Conservation (phyloP, 768 basidiomycete species). For the Leccinum variicolor region DNA sequence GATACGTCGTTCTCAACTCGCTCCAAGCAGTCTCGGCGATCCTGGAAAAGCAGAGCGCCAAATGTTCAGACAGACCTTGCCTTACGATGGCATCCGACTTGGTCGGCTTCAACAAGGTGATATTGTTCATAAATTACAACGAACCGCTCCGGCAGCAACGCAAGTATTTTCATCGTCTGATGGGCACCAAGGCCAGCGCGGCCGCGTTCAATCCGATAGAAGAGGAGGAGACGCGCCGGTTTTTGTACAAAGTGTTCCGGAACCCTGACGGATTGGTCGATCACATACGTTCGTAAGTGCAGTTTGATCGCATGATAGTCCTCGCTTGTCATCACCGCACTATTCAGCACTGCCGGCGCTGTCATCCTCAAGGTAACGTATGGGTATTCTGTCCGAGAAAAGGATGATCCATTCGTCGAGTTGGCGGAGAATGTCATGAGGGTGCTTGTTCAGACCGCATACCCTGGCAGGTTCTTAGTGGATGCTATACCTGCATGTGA, state of each 20-base stretch:
- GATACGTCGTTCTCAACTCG: slow-evolving; percentile 50
- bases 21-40: slow-evolving; percentile 43
- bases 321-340: not conserved
- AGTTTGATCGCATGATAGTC: not conserved
- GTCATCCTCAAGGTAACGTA: slow-evolving; percentile 40
- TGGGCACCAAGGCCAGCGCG: slow-evolving; percentile 12
- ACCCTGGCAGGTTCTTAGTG: slow-evolving; percentile 19
- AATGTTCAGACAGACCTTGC: slow-evolving; percentile 39
- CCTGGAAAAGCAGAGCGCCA: slow-evolving; percentile 51
- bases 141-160: slow-evolving; percentile 14
- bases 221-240: slow-evolving; percentile 18
- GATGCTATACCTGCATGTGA: slow-evolving; percentile 21
- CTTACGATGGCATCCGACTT: slow-evolving; percentile 18
- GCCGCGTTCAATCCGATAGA: slow-evolving; percentile 12
- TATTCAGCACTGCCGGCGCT: slow-evolving; percentile 12
- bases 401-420: slow-evolving; percentile 35
- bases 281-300: slow-evolving; percentile 23
- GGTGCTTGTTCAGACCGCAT: slow-evolving; percentile 4
- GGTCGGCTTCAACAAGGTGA: slow-evolving; percentile 9
- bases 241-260: slow-evolving; percentile 15
- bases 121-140: slow-evolving; percentile 6
- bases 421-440: slow-evolving; percentile 24
- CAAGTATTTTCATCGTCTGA: slow-evolving; percentile 5
- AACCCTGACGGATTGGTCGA: slow-evolving; percentile 12
- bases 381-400: slow-evolving; percentile 36